Percentiles rank a stretch among this genome's conserved stretches.
These are phyloP conservation scores for Hirschfeldia incana DNA, from an alignment of 345 rosid species.

Conservation along the genomic window DNA sequence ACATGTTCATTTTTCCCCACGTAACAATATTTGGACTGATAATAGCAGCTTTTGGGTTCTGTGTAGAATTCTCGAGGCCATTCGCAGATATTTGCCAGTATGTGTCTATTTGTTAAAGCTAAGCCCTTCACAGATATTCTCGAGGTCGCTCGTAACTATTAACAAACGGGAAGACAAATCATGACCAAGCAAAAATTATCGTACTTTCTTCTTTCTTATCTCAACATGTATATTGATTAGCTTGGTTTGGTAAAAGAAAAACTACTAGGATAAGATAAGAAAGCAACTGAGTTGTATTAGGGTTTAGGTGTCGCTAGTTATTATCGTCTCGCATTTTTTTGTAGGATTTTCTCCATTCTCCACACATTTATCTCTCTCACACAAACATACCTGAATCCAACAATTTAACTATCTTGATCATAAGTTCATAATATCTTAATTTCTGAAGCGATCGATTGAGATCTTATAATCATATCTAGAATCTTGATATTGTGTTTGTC, in stretches of 20 bases:
- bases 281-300: too few relatives aligned
- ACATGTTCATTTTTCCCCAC: background rate
- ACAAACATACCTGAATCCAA: too few relatives aligned
- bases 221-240: too few relatives aligned
- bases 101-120: background rate
- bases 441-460: background rate
- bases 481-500: background rate
- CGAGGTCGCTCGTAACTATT: constrained; percentile 14
- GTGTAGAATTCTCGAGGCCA: background rate
- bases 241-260: too few relatives aligned
- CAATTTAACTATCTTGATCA: too few relatives aligned
- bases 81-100: background rate
- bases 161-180: background rate
- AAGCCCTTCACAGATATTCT: background rate
- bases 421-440: background rate
- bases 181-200: constrained; percentile 13
- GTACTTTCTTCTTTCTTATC: background rate
- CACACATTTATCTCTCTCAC: too few relatives aligned
- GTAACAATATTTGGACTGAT: background rate
- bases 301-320: too few relatives aligned
- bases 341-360: too few relatives aligned
- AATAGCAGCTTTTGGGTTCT: background rate
- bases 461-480: background rate
- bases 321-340: too few relatives aligned
- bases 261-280: too few relatives aligned